Conservation (phyloP, 177 flowering plant species). For the Vitis hybrid region DNA sequence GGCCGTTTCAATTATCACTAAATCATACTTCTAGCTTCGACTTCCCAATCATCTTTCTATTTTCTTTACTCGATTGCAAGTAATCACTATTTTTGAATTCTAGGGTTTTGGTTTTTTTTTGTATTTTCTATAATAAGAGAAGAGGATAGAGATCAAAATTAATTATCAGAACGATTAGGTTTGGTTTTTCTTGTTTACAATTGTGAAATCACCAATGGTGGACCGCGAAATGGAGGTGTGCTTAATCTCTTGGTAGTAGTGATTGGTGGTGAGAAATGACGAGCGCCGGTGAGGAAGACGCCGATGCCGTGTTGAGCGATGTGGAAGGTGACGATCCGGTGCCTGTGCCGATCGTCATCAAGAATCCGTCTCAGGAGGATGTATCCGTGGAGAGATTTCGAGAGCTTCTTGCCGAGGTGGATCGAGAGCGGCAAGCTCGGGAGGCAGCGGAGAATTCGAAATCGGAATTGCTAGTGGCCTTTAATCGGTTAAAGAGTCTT, state of each 20-base stretch:
- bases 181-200: not conserved
- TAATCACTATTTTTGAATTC: not conserved
- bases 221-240: not conserved
- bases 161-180: not conserved
- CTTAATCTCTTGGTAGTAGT: not conserved
- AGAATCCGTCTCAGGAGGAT: conserved; percentile 28
- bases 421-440: conserved; percentile 72
- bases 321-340: conserved; percentile 70
- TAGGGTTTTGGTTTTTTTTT: conserved; percentile 1
- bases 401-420: conserved; percentile 67
- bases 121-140: not conserved
- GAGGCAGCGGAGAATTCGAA: conserved; percentile 66
- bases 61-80: not conserved
- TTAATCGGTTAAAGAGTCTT: conserved; percentile 65
- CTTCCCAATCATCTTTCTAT: not conserved
- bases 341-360: conserved; percentile 37
- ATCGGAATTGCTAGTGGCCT: conserved; percentile 55
- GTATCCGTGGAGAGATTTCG: conserved; percentile 52
- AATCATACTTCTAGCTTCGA: not conserved
- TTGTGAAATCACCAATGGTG: too few species aligned
- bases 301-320: conserved; percentile 78
- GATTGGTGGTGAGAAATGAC: conserved; percentile 27
- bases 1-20: not conserved
- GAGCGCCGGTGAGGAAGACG: conserved; percentile 54
- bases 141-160: too few species aligned